A percentile compares a stretch with the other conserved stretches of the same genome.
Conservation (phyloP, 768 basidiomycete genomes). For the Suillus americanus region DNA sequence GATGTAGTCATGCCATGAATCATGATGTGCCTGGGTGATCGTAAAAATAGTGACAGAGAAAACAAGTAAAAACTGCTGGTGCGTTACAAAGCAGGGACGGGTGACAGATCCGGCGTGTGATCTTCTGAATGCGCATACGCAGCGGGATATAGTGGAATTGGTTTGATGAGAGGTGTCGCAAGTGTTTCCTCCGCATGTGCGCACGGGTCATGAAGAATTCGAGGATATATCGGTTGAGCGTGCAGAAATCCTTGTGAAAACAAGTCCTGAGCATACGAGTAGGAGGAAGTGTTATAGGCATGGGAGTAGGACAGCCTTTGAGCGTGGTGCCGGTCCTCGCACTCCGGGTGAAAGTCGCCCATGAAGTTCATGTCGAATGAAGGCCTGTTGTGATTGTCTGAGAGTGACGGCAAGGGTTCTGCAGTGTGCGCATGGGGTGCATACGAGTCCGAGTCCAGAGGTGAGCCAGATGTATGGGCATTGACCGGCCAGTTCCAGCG, state of each 20-base stretch:
- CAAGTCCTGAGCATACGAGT: slow-evolving; percentile 7
- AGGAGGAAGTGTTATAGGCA: not conserved
- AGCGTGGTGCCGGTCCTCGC: slow-evolving; percentile 14
- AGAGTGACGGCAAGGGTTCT: too few relatives aligned
- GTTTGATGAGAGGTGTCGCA: slow-evolving; percentile 26
- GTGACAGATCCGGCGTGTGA: slow-evolving; percentile 2
- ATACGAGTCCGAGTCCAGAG: slow-evolving; percentile 3
- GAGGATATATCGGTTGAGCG: slow-evolving; percentile 1
- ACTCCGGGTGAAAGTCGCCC: slow-evolving; percentile 5
- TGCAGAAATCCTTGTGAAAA: slow-evolving; percentile 7
- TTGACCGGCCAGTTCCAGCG: slow-evolving; percentile 22
- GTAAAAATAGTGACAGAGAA: not conserved
- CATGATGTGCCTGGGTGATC: not conserved
- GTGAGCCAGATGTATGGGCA: slow-evolving; percentile 9
- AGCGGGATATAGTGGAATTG: slow-evolving; percentile 28
- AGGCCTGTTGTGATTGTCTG: not conserved
- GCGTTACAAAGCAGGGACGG: slow-evolving; percentile 7
- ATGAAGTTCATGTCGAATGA: not conserved
- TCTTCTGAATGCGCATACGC: slow-evolving; percentile 22
- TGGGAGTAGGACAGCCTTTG: slow-evolving; percentile 10
- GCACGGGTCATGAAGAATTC: not conserved
- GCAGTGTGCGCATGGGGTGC: not conserved
- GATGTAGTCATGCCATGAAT: not conserved
- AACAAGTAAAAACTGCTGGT: not conserved
- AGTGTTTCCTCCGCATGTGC: slow-evolving; percentile 12